Conservation (phyloP, 495 filamentous ascomycete genomes). For the Collariella sp. region DNA sequence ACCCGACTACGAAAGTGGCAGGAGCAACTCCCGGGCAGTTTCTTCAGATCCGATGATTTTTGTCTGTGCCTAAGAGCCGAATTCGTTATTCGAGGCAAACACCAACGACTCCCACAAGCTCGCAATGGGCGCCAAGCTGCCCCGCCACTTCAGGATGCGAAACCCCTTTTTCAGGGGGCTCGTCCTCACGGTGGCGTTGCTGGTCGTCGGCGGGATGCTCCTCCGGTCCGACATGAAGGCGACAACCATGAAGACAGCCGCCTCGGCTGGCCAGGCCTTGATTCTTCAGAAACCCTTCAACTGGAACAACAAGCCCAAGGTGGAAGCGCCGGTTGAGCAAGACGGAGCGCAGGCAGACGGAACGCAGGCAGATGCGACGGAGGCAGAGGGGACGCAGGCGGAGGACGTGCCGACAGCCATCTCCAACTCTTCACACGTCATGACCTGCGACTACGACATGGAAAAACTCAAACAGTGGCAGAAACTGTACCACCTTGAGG, state of each 20-base stretch:
- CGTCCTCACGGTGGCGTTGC: conserved; percentile 28
- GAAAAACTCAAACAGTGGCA: conserved; percentile 34
- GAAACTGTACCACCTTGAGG: conserved; percentile 37
- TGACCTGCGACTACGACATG: conserved; percentile 41
- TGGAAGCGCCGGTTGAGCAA: background rate
- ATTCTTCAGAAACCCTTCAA: conserved; percentile 27
- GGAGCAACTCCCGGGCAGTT: background rate
- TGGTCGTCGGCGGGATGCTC: conserved; percentile 28
- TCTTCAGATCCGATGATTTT: background rate
- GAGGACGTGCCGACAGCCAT: conserved; percentile 7
- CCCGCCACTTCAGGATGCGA: conserved; percentile 35
- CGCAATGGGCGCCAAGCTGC: conserved; percentile 32
- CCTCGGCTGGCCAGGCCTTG: conserved; percentile 27
- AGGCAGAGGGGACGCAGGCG: too few species aligned
- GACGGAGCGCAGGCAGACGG: conserved; percentile 1
- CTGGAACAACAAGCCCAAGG: background rate
- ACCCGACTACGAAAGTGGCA: too few species aligned
- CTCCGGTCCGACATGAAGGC: conserved; percentile 34
- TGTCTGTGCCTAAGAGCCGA: background rate
- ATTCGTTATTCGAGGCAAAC: background rate
- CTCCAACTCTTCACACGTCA: conserved; percentile 18
- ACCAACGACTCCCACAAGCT: background rate
- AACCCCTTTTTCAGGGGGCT: conserved; percentile 37
- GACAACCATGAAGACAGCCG: conserved; percentile 30
- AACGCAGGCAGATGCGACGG: too few species aligned